phyloP scores from a whole-genome alignment of 768 basidiomycete genomes.

The Pulveroboletus sp. region DNA sequence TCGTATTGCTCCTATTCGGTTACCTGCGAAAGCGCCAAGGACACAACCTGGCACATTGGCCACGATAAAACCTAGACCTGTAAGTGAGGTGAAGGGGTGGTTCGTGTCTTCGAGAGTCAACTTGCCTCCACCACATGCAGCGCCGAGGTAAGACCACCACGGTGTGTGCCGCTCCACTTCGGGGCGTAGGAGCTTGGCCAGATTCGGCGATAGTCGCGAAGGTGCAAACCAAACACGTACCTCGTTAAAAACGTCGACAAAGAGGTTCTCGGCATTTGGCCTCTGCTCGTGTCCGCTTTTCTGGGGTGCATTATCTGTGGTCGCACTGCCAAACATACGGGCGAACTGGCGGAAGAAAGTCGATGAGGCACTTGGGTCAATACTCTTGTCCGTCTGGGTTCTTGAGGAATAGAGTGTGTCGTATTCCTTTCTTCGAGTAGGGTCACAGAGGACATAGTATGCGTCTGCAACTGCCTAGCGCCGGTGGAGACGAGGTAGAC shows the following conservation, averaged over 20 bases:
- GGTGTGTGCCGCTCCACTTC: slow-evolving; percentile 69
- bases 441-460: slow-evolving; percentile 88
- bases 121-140: slow-evolving; percentile 60
- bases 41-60: slow-evolving; percentile 85
- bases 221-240: slow-evolving; percentile 36
- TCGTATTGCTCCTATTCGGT: slow-evolving; percentile 83
- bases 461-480: slow-evolving; percentile 79
- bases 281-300: slow-evolving; percentile 37
- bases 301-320: slow-evolving; percentile 25
- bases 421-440: slow-evolving; percentile 66
- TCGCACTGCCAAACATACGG: slow-evolving; percentile 54
- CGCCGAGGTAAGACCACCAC: slow-evolving; percentile 73
- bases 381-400: slow-evolving; percentile 44
- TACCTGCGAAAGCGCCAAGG: slow-evolving; percentile 83
- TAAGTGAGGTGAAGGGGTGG: slow-evolving; percentile 33
- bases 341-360: slow-evolving; percentile 77
- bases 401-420: slow-evolving; percentile 61
- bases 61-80: slow-evolving; percentile 38
- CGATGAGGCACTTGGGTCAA: slow-evolving; percentile 61
- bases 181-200: slow-evolving; percentile 63
- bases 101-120: slow-evolving; percentile 13
- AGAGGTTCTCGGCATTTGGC: slow-evolving; percentile 77
- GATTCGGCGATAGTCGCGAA: not conserved
- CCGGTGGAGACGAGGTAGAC: not conserved
- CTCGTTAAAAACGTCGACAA: slow-evolving; percentile 90